Base-by-base conservation (phyloP, 2,329 filamentous ascomycete species). In the Periconia sp. region DNA sequence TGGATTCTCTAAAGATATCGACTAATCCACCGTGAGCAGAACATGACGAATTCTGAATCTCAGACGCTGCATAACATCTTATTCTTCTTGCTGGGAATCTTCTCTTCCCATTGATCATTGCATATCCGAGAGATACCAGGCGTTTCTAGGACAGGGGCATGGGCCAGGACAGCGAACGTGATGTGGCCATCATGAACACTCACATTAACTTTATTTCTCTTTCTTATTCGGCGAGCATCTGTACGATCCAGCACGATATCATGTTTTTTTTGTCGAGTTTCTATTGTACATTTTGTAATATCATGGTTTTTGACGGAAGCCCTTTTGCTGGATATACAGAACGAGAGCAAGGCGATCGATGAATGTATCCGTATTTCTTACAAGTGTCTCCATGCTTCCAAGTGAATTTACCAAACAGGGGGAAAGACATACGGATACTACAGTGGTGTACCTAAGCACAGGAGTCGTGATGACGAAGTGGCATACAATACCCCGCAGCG, bases 401-500 rank as follows among this genome's bases (percentile, higher is more conserved):
- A 27, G 3, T 27, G 23, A 27, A 27, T 27, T 3, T 27, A 8
- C 23, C 23, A 27, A 27, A n/a, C n/a, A n/a, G n/a, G n/a, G n/a
- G n/a, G 7, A 7, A 33, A 7, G 31, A 8, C 31, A 33, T 7
- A 33, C 14, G 8, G 31, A 33, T 33, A 33, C 8, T 8, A 14
- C 14, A 27, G 5, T 27, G 23, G 3, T 27, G 23, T 27, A n/a
- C n/a, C n/a, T n/a, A 8, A 27, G 23, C 23, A 27, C 23, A 27
- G 3, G 23, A 27, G 23, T 27, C 3, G 23, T 27, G 5, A 27
- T 8, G 23, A 27, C 8, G 8, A 8, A 27, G 23, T 8, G 8
- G 23, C 23, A 37, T 37, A 37, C 33, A 37, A n/a, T 66, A 69
- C 68, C 68, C 68, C 68, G 66, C 69, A 67, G 68, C 64, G 70